These are phyloP conservation scores for Nepenthes alata DNA, from an alignment of 179 eudicot genomes.

Conservation along the genomic window DNA sequence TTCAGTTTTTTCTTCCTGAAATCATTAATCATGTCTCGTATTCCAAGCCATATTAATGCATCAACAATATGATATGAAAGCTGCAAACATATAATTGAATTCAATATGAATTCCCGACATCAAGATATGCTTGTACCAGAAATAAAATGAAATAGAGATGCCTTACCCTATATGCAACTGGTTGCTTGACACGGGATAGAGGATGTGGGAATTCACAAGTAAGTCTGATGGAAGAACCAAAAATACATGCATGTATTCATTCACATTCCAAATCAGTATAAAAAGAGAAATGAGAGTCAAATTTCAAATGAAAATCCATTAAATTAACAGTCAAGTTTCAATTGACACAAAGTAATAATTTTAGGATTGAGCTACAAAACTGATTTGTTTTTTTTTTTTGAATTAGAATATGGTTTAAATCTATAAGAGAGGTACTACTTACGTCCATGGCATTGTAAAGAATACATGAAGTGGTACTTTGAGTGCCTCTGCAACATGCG, in stretches of 20 bases:
- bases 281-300: too few species aligned
- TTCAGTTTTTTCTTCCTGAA: conserved; percentile 73
- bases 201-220: conserved; percentile 90
- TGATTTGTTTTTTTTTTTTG: too few species aligned
- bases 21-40: conserved; percentile 76
- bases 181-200: conserved; percentile 66
- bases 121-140: background rate
- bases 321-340: background rate
- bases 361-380: background rate
- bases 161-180: conserved; percentile 62
- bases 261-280: background rate
- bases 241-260: background rate
- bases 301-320: background rate
- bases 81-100: conserved; percentile 31
- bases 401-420: background rate
- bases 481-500: conserved; percentile 87
- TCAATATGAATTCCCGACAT: conserved; percentile 3
- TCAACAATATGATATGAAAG: conserved; percentile 83
- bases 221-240: conserved; percentile 38
- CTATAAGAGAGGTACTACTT: conserved; percentile 19
- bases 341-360: background rate
- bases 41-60: conserved; percentile 71
- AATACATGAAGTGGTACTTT: conserved; percentile 74
- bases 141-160: background rate
- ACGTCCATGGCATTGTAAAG: conserved; percentile 99